Percentiles rank a stretch among this genome's conserved stretches.
Evolutionary conservation across 1,139 yeast species (phyloP).

Genomic region (Suhomyces choctaworum): DNA sequence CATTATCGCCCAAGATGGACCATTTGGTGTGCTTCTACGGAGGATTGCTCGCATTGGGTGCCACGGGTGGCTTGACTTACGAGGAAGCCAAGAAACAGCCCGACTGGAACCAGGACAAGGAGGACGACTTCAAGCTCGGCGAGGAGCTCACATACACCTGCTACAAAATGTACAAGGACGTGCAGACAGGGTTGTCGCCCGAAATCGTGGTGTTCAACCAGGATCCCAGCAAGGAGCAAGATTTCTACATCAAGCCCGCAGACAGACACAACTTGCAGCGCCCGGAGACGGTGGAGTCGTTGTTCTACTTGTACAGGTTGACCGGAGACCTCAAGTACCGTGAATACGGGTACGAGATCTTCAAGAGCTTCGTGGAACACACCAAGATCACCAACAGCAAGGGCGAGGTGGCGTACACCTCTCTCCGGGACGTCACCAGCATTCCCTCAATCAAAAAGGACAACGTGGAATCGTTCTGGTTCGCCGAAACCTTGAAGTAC

Average conservation of each 20-base stretch:
- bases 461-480: constrained; percentile 92
- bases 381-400: constrained; percentile 51
- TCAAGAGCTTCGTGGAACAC: constrained; percentile 65
- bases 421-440: constrained; percentile 63
- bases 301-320: constrained; percentile 76
- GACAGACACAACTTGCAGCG: constrained; percentile 88
- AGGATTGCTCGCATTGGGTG: constrained; percentile 86
- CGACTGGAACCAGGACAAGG: constrained; percentile 39
- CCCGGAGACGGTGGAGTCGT: constrained; percentile 92
- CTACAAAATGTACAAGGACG: constrained; percentile 75
- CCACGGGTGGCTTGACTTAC: constrained; percentile 70
- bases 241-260: constrained; percentile 65
- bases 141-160: constrained; percentile 79
- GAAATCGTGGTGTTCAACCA: constrained; percentile 82
- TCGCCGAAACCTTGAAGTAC: constrained; percentile 90
- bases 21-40: constrained; percentile 93
- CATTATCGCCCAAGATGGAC: constrained; percentile 80
- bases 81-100: constrained; percentile 48
- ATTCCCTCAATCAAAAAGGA: constrained; percentile 58
- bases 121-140: constrained; percentile 63
- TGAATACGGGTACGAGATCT: constrained; percentile 88
- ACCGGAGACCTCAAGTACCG: constrained; percentile 83
- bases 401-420: constrained; percentile 62
- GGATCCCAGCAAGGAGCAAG: constrained; percentile 35
- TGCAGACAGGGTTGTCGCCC: constrained; percentile 79